These are phyloP conservation scores for Carex scoparia DNA, from an alignment of 176 grass and related monocot genomes.

Conservation along the genomic window DNA sequence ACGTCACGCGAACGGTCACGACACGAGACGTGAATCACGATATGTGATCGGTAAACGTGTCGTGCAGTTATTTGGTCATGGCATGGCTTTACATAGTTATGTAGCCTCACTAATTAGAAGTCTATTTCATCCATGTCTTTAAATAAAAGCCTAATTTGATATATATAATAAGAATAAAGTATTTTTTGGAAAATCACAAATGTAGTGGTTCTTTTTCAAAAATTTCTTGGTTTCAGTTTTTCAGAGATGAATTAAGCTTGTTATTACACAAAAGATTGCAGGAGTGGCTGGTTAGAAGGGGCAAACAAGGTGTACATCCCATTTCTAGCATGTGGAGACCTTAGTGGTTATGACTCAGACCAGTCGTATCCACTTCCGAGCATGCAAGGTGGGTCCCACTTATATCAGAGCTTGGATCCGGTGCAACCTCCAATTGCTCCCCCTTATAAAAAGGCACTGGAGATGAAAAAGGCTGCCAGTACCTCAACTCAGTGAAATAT, in stretches of 20 bases:
- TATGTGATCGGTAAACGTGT: too few species aligned
- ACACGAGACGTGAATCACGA: too few species aligned
- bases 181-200: not conserved
- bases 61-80: too few species aligned
- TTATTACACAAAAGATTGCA: conserved; percentile 50
- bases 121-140: not conserved
- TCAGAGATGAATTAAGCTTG: not conserved
- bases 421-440: conserved; percentile 79
- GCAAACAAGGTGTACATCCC: conserved; percentile 40
- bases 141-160: not conserved
- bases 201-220: not conserved
- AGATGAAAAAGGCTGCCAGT: conserved; percentile 63
- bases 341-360: conserved; percentile 80
- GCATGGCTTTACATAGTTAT: too few species aligned
- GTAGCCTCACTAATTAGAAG: not conserved
- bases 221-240: not conserved
- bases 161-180: not conserved
- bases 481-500: conserved; percentile 7
- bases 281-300: conserved; percentile 22
- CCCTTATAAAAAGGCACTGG: conserved; percentile 68
- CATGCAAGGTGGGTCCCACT: conserved; percentile 14
- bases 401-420: conserved; percentile 64
- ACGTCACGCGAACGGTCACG: too few species aligned
- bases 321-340: conserved; percentile 79
- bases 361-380: conserved; percentile 64